Conservation (phyloP, 805 yeast species). For the Candida rishiriensis region DNA sequence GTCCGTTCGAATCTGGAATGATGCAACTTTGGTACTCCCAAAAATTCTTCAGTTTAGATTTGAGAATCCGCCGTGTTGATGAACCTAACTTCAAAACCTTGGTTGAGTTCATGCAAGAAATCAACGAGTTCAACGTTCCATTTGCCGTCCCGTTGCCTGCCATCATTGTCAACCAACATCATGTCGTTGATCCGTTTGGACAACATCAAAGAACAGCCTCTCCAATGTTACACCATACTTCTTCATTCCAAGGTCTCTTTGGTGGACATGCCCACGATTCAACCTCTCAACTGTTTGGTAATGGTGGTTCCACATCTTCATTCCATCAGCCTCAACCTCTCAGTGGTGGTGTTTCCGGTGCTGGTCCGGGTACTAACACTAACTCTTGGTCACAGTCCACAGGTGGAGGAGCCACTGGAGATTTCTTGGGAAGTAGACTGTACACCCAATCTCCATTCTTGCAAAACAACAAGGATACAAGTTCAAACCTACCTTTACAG, state of each 20-base stretch:
- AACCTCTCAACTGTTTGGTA: conserved; percentile 12
- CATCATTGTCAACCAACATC: not conserved
- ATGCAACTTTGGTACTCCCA: conserved; percentile 78
- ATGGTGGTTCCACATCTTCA: conserved; percentile 4
- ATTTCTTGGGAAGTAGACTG: conserved; percentile 6
- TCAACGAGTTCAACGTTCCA: conserved; percentile 52
- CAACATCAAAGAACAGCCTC: conserved; percentile 1
- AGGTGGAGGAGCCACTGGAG: conserved; percentile 1
- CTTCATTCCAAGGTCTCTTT: conserved; percentile 8
- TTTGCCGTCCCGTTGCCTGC: conserved; percentile 55
- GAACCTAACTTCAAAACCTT: conserved; percentile 48
- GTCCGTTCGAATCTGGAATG: conserved; percentile 68
- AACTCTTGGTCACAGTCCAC: conserved; percentile 5
- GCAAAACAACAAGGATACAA: conserved; percentile 9
- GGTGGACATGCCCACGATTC: conserved; percentile 2
- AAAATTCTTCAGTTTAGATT: conserved; percentile 51
- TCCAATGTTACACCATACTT: conserved; percentile 7
- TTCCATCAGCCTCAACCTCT: not conserved
- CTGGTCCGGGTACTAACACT: conserved; percentile 1
- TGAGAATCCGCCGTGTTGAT: conserved; percentile 56
- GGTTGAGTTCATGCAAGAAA: conserved; percentile 44
- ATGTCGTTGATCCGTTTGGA: too few relatives aligned
- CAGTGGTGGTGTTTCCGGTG: not conserved
- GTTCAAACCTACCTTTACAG: conserved; percentile 4
- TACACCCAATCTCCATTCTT: conserved; percentile 28